A percentile compares a stretch with the other conserved stretches of the same genome.
Evolutionary conservation across 2,329 filamentous ascomycete genomes (phyloP).

Genomic region (Setomelanomma holmii): DNA sequence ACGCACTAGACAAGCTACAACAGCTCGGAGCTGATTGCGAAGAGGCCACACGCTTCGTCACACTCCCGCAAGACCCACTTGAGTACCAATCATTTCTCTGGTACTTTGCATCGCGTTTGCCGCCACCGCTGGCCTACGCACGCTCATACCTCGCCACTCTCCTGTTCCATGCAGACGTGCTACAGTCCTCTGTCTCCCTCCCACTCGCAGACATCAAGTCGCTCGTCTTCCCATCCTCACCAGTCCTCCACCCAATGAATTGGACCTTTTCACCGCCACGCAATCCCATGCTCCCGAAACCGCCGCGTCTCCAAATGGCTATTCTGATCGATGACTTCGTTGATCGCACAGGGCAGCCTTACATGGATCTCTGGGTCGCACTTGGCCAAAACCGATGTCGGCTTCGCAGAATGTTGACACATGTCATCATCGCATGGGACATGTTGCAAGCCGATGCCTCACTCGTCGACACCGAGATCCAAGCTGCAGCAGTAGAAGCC

Average conservation of each 20-base stretch:
- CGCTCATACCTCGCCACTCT: slow-evolving; percentile 80
- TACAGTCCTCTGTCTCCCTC: slow-evolving; percentile 73
- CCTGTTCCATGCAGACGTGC: slow-evolving; percentile 71
- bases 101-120: slow-evolving; percentile 77
- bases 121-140: slow-evolving; percentile 83
- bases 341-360: slow-evolving; percentile 67
- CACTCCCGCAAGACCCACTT: slow-evolving; percentile 37
- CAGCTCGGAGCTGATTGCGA: slow-evolving; percentile 75
- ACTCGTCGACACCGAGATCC: slow-evolving; percentile 60
- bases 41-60: slow-evolving; percentile 56
- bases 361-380: slow-evolving; percentile 82
- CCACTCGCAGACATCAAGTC: slow-evolving; percentile 83
- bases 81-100: slow-evolving; percentile 70
- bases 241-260: slow-evolving; percentile 74
- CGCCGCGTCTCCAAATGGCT: slow-evolving; percentile 76
- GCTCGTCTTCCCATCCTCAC: slow-evolving; percentile 74
- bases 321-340: slow-evolving; percentile 71
- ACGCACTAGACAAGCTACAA: slow-evolving; percentile 73
- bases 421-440: slow-evolving; percentile 84
- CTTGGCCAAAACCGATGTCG: slow-evolving; percentile 91
- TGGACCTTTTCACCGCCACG: slow-evolving; percentile 71
- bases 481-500: slow-evolving; percentile 43
- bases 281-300: slow-evolving; percentile 61
- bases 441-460: slow-evolving; percentile 73
- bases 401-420: slow-evolving; percentile 85